Conservation (phyloP, 805 yeast species). For the Grigorovia jiainica region DNA sequence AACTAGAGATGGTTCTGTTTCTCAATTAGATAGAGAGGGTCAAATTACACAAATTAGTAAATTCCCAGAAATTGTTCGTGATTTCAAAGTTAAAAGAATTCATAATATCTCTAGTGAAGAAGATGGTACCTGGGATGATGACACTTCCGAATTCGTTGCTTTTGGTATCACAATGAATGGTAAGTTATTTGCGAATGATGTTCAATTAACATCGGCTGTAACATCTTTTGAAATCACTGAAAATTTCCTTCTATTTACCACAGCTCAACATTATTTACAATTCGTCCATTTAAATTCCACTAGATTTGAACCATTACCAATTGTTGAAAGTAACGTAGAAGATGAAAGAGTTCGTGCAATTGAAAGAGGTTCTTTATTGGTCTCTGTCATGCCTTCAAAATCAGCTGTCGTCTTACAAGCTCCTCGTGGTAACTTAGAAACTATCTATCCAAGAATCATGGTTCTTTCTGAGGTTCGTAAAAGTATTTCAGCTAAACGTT, state of each 20-base stretch:
- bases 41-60: conserved; percentile 31
- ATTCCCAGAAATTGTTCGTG: conserved; percentile 66
- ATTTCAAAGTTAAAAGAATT: conserved; percentile 38
- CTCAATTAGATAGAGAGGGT: conserved; percentile 31
- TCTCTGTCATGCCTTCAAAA: conserved; percentile 71
- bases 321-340: conserved; percentile 29
- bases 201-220: conserved; percentile 58
- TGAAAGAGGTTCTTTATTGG: conserved; percentile 85
- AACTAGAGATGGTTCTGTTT: conserved; percentile 53
- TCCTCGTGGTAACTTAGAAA: conserved; percentile 92
- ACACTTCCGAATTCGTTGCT: conserved; percentile 31
- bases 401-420: conserved; percentile 84
- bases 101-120: conserved; percentile 10
- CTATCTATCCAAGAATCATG: conserved; percentile 87
- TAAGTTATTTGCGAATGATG: conserved; percentile 54
- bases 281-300: conserved; percentile 59
- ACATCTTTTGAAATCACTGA: conserved; percentile 74
- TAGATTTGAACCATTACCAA: conserved; percentile 32
- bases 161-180: conserved; percentile 76
- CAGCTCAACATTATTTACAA: conserved; percentile 76
- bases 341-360: conserved; percentile 85
- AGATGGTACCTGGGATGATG: conserved; percentile 23
- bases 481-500: conserved; percentile 48
- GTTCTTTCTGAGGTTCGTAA: conserved; percentile 75
- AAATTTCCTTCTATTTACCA: conserved; percentile 67